Conservation (phyloP, 2,329 filamentous ascomycete genomes). For the Paecilomyces niveus region DNA sequence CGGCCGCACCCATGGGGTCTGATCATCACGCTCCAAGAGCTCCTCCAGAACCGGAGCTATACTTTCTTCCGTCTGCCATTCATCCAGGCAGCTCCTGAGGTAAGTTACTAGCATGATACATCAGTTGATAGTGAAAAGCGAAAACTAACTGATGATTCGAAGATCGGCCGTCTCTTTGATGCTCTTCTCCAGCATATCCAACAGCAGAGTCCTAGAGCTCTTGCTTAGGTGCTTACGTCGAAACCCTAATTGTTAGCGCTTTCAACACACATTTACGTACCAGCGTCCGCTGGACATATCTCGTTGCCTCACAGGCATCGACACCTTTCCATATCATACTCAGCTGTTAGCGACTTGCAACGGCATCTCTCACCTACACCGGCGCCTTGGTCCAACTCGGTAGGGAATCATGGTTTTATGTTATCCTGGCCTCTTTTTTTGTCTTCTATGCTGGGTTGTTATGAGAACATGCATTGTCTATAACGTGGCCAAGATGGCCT, state of each 20-base stretch:
- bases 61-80: constrained; percentile 90
- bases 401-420: neutral
- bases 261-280: neutral
- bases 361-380: neutral
- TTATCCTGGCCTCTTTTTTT: constrained; percentile 13
- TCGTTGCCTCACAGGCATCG: neutral
- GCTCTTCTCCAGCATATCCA: constrained; percentile 40
- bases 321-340: constrained; percentile 1
- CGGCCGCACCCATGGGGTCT: constrained; percentile 96
- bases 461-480: constrained; percentile 9
- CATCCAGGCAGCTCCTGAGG: constrained; percentile 83
- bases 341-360: constrained; percentile 5
- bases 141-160: constrained; percentile 1
- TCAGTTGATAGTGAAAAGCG: constrained; percentile 1
- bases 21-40: constrained; percentile 77
- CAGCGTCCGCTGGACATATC: neutral
- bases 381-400: neutral
- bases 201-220: constrained; percentile 40
- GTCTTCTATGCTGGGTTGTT: constrained; percentile 7
- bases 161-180: constrained; percentile 41
- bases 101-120: constrained; percentile 33
- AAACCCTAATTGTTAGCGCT: neutral
- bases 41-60: constrained; percentile 85
- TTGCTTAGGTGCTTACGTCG: constrained; percentile 16
- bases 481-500: constrained; percentile 15